A percentile compares a stretch with the other conserved stretches of the same genome.
phyloP scores from a whole-genome alignment of 129 eudicot species.

The Ambrosia artemisiifolia region DNA sequence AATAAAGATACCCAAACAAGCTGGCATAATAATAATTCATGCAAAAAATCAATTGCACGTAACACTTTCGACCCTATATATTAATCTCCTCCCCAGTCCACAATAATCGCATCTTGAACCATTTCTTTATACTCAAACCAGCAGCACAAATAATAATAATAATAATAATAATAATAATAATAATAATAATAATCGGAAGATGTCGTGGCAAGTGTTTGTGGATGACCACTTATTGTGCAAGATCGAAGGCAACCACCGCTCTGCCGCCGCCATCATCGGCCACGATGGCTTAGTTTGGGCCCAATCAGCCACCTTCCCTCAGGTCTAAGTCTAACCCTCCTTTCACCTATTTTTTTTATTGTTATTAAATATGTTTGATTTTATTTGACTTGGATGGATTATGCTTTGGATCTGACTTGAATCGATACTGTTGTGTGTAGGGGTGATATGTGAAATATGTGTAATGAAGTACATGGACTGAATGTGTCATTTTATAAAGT shows the following conservation, averaged over 20 bases:
- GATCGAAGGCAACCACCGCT: slow-evolving; percentile 57
- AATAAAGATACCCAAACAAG: not conserved
- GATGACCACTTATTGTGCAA: slow-evolving; percentile 81
- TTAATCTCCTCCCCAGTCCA: not conserved
- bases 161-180: not conserved
- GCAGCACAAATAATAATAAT: not conserved
- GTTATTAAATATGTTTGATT: not conserved
- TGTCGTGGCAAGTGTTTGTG: slow-evolving; percentile 82
- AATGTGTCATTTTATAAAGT: no score
- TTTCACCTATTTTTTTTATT: not conserved
- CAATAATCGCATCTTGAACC: slow-evolving; percentile 20
- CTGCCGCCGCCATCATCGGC: slow-evolving; percentile 65
- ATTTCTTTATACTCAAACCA: slow-evolving; percentile 17
- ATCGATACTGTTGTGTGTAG: not conserved
- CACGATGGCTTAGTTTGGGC: slow-evolving; percentile 73
- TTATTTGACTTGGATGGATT: not conserved
- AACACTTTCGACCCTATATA: slow-evolving; percentile 35
- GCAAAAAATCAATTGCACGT: slow-evolving; percentile 5
- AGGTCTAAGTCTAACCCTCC: slow-evolving; percentile 25
- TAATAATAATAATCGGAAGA: slow-evolving; percentile 8
- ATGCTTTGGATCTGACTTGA: slow-evolving; percentile 13
- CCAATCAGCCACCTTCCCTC: slow-evolving; percentile 55
- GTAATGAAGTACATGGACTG: no score
- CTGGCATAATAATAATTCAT: not conserved
- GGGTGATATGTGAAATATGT: no score